Evolutionary conservation across 2,329 filamentous ascomycete genomes (phyloP), one percentile per base, ranked within the genome.

Genomic region (Lachnellula subtilissima): DNA sequence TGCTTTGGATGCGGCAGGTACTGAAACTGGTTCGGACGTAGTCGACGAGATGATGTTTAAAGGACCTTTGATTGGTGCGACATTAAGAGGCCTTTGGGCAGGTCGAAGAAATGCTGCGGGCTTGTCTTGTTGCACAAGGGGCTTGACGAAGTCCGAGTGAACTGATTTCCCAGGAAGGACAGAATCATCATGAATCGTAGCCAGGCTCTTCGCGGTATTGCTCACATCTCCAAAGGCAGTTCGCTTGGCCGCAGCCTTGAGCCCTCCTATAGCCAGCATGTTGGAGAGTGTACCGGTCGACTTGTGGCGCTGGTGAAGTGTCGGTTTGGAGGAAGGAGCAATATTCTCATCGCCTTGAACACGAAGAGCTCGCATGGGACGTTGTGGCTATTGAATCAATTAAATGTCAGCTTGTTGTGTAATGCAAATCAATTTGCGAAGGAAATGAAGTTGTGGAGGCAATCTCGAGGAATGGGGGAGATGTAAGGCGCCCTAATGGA

Each of bases 141-240:
- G 71, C 52, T 72, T 67, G 23, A 66, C 47, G 28, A 59, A 56
- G 23, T 66, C 65, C 19, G 46, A 47, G 8, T 61, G 56, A 37
- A 52, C 54, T 19, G 73, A 72, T 68, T 82, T 83, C 56, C 72
- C 74, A 28, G 69, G 63, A 25, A 82, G 67, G 52, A 74, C 75
- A 39, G 76, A 76, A 65, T 87, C 84, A 70, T 88, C 84, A 64
- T 82, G 81, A 50, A 69, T 72, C 3, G 67, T 64, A 17, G 71
- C 69, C 35, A 70, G 57, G 35, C 66, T 59, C 59, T 74, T 74
- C 37, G 69, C 52, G 0, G 80, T 85, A 68, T 92, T 93, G 77
- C 88, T 94, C 59, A 94, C 81, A 70, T 96, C 91, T 50, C 83
- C 88, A 72, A 95, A 91, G 12, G 85, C 89, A 60, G 86, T 85